Evolutionary conservation across 495 filamentous ascomycete genomes (phyloP).

Genomic region (Podospora fimiseda): DNA sequence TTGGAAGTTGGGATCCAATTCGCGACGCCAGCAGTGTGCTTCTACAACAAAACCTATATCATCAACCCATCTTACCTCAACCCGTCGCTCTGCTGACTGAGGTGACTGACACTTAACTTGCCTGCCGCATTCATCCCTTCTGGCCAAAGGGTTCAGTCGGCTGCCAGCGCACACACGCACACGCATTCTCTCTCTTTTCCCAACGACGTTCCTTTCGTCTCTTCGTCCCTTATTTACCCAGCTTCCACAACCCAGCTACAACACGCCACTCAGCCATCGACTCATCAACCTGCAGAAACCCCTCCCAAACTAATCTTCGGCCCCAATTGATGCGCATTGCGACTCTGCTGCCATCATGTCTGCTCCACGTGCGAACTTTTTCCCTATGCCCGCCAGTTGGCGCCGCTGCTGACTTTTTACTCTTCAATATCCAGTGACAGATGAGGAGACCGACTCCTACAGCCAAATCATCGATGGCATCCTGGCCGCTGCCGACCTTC

Average conservation of each 20-base stretch:
- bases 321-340: conserved; percentile 19
- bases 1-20: background rate
- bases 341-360: conserved; percentile 21
- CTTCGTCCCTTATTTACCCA: background rate
- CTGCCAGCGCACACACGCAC: too few relatives aligned
- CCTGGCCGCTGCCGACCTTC: conserved; percentile 70
- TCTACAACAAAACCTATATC: too few relatives aligned
- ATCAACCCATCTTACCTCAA: too few relatives aligned
- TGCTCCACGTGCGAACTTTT: conserved; percentile 16
- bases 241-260: background rate
- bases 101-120: too few relatives aligned
- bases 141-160: too few relatives aligned
- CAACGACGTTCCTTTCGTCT: too few relatives aligned
- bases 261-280: conserved; percentile 5
- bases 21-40: too few relatives aligned
- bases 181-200: too few relatives aligned
- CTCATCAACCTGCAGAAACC: background rate
- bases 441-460: conserved; percentile 61
- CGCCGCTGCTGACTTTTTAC: conserved; percentile 9
- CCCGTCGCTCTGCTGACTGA: too few relatives aligned
- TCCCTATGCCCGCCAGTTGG: background rate
- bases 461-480: conserved; percentile 88
- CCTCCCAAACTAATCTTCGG: background rate
- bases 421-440: conserved; percentile 47
- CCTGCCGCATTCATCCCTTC: background rate